phyloP scores from a whole-genome alignment of 2,329 filamentous ascomycete species.

The Esteya vermicola region DNA sequence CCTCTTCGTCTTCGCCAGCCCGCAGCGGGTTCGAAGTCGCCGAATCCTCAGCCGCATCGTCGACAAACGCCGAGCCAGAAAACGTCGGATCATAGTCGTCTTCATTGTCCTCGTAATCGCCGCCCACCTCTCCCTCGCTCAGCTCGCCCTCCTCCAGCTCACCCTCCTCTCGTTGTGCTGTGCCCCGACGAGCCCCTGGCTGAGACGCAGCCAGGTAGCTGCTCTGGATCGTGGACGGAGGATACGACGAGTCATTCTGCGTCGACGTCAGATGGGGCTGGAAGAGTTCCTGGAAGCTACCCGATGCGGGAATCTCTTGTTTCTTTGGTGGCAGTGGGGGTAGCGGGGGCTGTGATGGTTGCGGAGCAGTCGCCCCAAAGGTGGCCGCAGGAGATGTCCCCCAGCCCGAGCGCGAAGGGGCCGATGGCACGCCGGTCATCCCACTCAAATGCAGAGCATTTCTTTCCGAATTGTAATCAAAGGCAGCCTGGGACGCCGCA shows the following conservation, averaged over 20 bases:
- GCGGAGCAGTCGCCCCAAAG: too few species aligned
- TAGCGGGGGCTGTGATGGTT: neutral
- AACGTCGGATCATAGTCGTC: slow-evolving; percentile 10
- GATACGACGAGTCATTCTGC: neutral
- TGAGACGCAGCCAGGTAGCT: neutral
- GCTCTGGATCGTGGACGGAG: neutral
- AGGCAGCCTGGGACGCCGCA: slow-evolving; percentile 19
- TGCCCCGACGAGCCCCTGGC: neutral
- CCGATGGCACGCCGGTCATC: slow-evolving; percentile 7
- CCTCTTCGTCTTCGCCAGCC: slow-evolving; percentile 10
- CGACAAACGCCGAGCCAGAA: too few species aligned
- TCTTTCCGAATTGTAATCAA: slow-evolving; percentile 22
- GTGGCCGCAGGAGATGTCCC: too few species aligned
- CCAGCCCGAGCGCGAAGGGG: too few species aligned
- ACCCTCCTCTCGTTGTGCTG: neutral
- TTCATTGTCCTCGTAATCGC: slow-evolving; percentile 41
- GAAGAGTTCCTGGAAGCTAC: slow-evolving; percentile 2
- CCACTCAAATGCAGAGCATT: slow-evolving; percentile 22
- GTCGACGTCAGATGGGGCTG: neutral
- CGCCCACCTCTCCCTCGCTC: slow-evolving; percentile 65
- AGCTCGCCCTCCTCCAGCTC: slow-evolving; percentile 9
- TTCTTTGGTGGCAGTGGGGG: neutral
- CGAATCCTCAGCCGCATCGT: too few species aligned
- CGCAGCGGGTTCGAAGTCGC: neutral
- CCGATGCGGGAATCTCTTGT: slow-evolving; percentile 1